These are phyloP conservation scores for Eucalyptus cloeziana DNA, from an alignment of 345 rosid genomes.

Conservation along the genomic window DNA sequence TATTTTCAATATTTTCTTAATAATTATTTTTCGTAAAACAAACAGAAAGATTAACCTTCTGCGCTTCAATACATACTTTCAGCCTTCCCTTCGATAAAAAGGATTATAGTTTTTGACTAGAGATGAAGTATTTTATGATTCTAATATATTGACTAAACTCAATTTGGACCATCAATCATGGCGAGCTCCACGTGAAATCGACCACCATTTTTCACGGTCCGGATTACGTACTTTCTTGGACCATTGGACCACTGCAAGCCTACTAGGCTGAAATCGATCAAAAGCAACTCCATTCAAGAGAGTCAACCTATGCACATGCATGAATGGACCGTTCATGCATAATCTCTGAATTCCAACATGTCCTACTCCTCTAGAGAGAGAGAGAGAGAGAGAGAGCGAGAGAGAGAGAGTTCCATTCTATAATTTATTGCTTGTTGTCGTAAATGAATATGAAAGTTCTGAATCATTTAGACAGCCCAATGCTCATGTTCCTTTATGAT, in stretches of 20 bases:
- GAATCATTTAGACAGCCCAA: neutral
- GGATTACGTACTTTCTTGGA: neutral
- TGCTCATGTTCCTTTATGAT: neutral
- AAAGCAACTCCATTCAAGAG: neutral
- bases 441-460: neutral
- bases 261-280: neutral
- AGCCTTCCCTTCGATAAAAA: neutral
- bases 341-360: neutral
- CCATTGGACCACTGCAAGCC: neutral
- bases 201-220: neutral
- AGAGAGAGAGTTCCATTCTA: neutral
- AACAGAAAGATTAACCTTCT: rapidly evolving
- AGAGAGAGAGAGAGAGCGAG: neutral
- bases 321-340: neutral
- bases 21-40: rapidly evolving
- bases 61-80: neutral
- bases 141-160: neutral
- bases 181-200: neutral
- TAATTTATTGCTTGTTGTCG: neutral
- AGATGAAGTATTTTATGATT: neutral
- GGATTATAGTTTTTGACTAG: neutral
- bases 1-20: no score
- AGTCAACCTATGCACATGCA: neutral
- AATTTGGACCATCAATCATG: neutral
- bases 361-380: neutral